A percentile compares a stretch with the other conserved stretches of the same genome.
These are phyloP conservation scores for Ustilago esculenta DNA, from an alignment of 1,284 basidiomycete species.

Conservation along the genomic window DNA sequence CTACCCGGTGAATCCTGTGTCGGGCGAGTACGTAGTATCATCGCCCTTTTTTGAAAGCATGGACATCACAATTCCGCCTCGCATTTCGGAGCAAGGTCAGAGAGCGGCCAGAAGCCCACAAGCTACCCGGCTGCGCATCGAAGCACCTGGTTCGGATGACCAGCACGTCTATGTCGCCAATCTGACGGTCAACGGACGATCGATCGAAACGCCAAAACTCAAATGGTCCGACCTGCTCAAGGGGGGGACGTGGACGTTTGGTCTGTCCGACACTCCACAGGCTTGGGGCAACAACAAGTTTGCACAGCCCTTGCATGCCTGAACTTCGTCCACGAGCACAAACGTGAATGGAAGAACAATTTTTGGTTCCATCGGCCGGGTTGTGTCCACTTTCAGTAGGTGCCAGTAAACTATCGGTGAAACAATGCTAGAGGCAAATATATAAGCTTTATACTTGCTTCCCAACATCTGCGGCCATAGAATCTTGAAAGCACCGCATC, in stretches of 20 bases:
- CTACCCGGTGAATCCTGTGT: slow-evolving; percentile 78
- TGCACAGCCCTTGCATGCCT: slow-evolving; percentile 7
- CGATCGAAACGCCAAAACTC: slow-evolving; percentile 21
- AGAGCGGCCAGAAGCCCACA: background rate
- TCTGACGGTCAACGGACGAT: slow-evolving; percentile 23
- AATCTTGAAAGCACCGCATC: slow-evolving; percentile 82
- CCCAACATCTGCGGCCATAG: slow-evolving; percentile 76
- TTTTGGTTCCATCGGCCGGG: too few species aligned
- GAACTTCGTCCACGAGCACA: too few species aligned
- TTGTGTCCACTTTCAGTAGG: too few species aligned
- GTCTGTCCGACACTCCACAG: slow-evolving; percentile 13
- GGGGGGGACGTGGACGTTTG: slow-evolving; percentile 41
- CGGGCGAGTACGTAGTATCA: slow-evolving; percentile 73
- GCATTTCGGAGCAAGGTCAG: background rate
- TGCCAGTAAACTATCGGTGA: too few species aligned
- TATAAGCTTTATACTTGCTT: too few species aligned
- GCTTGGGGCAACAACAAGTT: slow-evolving; percentile 30
- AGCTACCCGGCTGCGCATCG: slow-evolving; percentile 13
- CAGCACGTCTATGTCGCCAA: slow-evolving; percentile 23
- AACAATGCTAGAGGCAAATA: too few species aligned
- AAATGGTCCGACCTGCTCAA: slow-evolving; percentile 29
- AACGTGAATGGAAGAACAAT: too few species aligned
- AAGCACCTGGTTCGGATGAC: slow-evolving; percentile 23
- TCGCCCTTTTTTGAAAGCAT: slow-evolving; percentile 79
- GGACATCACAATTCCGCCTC: slow-evolving; percentile 72